Evolutionary conservation across 2,329 filamentous ascomycete genomes (phyloP), one percentile per base, ranked within the genome.

Genomic region (Cladophialophora chaetospira): DNA sequence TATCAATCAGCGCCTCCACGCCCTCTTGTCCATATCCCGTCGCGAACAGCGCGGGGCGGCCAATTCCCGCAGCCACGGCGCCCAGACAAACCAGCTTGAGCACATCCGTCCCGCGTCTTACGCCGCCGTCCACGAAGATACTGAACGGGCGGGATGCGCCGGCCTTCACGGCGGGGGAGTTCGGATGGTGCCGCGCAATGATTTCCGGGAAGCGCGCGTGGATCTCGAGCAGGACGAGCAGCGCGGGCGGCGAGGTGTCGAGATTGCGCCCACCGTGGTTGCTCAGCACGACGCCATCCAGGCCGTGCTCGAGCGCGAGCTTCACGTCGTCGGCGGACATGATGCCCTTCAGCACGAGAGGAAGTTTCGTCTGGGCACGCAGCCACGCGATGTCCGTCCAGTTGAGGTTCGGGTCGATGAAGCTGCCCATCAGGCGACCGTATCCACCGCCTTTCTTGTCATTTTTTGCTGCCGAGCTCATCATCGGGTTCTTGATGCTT

Each of bases 211-310:
- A 82, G 8, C 71, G 70, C 42, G 68, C 74, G 11, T 82, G 77
- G 11, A 83, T 73, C 62, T 83, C 80, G 2, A 83, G 67, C 0
- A 83, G 71, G 0, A 79, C 78, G 15, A 82, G 70, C 5, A 82
- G 77, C 0, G 75, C 75, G 0, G 80, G 76, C 26, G 67, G 79
- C 38, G 70, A 73, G 28, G 78, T 80, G 49, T 84, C 82, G 1
- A 82, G 71, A 3, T 81, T 80, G n/a, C 82, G 71, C 2, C 83
- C 82, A 11, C 82, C 82, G 56, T 85, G 82, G 60, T 85, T 86
- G 60, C 77, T 82, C 25, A 85, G 62, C 53, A 83, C 66, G 36
- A 85, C 79, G 1, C 82, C 82, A 56, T 83, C 77, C 23, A 80
- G 71, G 0, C 80, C 80, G 54, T 75, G 69, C 40, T 78, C 68